Evolutionary conservation across 768 basidiomycete genomes (phyloP), one percentile per base, ranked within the genome.

Genomic region (Phlebiopsis flavidoalba): DNA sequence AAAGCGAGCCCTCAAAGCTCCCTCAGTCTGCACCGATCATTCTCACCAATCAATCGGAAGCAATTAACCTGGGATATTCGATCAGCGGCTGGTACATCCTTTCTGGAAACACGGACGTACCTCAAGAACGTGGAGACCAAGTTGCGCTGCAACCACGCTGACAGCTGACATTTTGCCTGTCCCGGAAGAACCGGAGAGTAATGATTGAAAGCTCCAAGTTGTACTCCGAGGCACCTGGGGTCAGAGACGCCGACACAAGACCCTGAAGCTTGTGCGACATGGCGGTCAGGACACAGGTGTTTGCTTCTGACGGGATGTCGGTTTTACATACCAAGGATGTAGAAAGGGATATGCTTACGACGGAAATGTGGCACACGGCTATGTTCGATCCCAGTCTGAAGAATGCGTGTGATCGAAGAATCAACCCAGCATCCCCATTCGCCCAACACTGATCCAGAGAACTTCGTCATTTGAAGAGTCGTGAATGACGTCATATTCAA

Each of bases 381-480:
- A 63, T 89, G 83, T 66, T 93, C 92, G 7, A 91, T 67, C 0
- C 96, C 95, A 0, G 85, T 80, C 71, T 95, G 91, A 8, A 90
- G 72, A 67, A 98, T 83, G 57, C 85, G 84, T 19, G 96, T 96
- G 7, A 80, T 69, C 1, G 77, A 70, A 1, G 86, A 74, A 66
- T 98, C 92, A 19, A 97, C 79, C 82, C 90, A 91, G 67, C 89
- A 95, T 0, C 96, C 96, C 17, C 95, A 70, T 66, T 91, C 85
- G 5, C 89, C 91, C 19, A 80, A 71, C 0, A 80, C 79, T 1
- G 80, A 80, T 15, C 84, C 83, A 22, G 81, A 75, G 64, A 84
- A 82, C 6, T n/a, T 82, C 70, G 62, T 86, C 84, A 49, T 48
- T 60, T 35, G 72, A 71, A 45, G 74, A 71, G n/a, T 69, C 71